These are phyloP conservation scores for Microbotryum scabiosae DNA, from an alignment of 1,284 basidiomycete genomes.

Conservation along the genomic window DNA sequence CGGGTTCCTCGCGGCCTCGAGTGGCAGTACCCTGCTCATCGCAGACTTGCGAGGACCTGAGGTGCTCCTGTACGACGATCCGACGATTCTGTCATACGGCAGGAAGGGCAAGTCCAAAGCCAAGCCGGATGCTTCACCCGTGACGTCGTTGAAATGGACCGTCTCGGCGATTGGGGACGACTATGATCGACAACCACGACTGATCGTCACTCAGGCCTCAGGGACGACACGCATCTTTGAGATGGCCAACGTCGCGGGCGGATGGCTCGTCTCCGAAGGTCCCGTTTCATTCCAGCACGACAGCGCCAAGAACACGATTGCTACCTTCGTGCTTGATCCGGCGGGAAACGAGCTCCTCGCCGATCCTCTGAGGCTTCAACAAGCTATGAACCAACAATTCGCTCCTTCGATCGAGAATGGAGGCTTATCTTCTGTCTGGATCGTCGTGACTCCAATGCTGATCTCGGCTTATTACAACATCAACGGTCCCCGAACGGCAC, in stretches of 20 bases:
- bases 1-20: conserved; percentile 46
- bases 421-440: conserved; percentile 43
- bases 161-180: conserved; percentile 49
- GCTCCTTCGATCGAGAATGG: conserved; percentile 29
- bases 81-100: conserved; percentile 35
- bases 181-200: conserved; percentile 45
- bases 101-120: conserved; percentile 39
- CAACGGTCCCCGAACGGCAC: conserved; percentile 35
- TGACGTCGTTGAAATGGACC: conserved; percentile 58
- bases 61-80: conserved; percentile 50
- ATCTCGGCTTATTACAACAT: conserved; percentile 42
- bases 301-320: conserved; percentile 8
- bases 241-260: conserved; percentile 11
- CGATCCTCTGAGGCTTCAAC: conserved; percentile 33
- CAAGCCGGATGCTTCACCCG: conserved; percentile 40
- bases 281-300: conserved; percentile 18
- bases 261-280: conserved; percentile 15
- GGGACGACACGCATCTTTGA: conserved; percentile 42
- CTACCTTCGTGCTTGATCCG: conserved; percentile 22
- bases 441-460: conserved; percentile 38
- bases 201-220: conserved; percentile 55
- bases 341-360: conserved; percentile 11
- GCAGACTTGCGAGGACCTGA: conserved; percentile 64
- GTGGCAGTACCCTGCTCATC: conserved; percentile 53
- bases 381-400: conserved; percentile 30